Conservation (phyloP, 2,329 filamentous ascomycete species). For the Aureobasidium sp. region DNA sequence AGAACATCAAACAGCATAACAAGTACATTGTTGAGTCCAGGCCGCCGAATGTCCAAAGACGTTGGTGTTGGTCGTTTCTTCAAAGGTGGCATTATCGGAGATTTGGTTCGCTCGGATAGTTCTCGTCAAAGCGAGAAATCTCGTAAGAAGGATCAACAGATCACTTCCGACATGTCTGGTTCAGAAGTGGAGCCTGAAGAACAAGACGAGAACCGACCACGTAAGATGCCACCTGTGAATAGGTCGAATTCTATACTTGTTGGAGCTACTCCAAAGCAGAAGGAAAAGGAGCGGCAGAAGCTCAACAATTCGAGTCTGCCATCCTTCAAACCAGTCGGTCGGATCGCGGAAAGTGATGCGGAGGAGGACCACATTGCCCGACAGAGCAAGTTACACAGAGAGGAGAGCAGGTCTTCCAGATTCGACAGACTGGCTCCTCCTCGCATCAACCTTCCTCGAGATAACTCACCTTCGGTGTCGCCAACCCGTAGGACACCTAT, state of each 20-base stretch:
- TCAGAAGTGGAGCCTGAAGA: constrained; percentile 40
- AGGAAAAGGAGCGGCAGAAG: constrained; percentile 34
- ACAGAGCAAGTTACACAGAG: constrained; percentile 34
- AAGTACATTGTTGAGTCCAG: constrained; percentile 14
- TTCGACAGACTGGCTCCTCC: constrained; percentile 43
- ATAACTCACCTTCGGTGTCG: not conserved
- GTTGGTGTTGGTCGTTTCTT: constrained; percentile 61
- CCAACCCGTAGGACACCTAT: not conserved
- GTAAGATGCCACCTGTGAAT: constrained; percentile 20
- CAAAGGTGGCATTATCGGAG: constrained; percentile 68
- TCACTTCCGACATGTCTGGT: constrained; percentile 9
- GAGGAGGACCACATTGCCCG: constrained; percentile 35
- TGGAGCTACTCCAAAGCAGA: constrained; percentile 13
- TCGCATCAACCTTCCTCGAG: constrained; percentile 36
- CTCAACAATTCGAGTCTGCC: constrained; percentile 42
- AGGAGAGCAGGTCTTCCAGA: constrained; percentile 34
- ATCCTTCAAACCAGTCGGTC: constrained; percentile 42
- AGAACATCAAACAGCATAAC: constrained; percentile 44
- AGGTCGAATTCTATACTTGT: constrained; percentile 21
- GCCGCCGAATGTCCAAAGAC: constrained; percentile 30
- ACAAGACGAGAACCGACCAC: constrained; percentile 33
- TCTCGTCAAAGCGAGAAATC: constrained; percentile 55
- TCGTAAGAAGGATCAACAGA: constrained; percentile 48
- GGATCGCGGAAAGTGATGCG: constrained; percentile 24
- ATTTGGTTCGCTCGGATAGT: constrained; percentile 59